Percentiles rank a stretch among this genome's conserved stretches.
Evolutionary conservation across 2,329 filamentous ascomycete genomes (phyloP).

Genomic region (Colletotrichum agaves): DNA sequence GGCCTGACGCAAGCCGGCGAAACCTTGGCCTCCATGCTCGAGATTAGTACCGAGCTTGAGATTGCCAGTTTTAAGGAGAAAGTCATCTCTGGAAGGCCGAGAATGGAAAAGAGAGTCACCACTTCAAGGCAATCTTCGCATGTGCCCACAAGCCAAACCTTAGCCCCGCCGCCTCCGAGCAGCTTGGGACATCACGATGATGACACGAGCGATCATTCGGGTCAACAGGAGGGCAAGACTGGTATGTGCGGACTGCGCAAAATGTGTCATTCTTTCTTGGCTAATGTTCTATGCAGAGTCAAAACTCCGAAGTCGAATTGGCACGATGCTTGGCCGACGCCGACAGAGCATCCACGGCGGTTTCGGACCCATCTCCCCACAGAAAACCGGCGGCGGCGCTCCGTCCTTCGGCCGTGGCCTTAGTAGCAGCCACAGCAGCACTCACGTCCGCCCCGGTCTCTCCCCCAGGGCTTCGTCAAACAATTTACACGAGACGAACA

Average conservation of each 20-base stretch:
- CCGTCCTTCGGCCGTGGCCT: conserved; percentile 69
- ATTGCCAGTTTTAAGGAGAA: conserved; percentile 58
- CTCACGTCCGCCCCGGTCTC: conserved; percentile 53
- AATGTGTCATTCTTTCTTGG: conserved; percentile 4
- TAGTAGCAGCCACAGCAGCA: conserved; percentile 69
- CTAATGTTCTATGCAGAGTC: conserved; percentile 56
- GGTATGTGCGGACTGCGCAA: not conserved
- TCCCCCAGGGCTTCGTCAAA: conserved; percentile 70
- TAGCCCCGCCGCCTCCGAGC: conserved; percentile 43
- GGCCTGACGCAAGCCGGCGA: conserved; percentile 79
- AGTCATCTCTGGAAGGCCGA: conserved; percentile 34
- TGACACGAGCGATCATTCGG: conserved; percentile 60
- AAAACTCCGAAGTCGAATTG: conserved; percentile 71
- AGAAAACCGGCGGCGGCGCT: conserved; percentile 54
- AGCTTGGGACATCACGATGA: conserved; percentile 46
- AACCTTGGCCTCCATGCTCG: conserved; percentile 83
- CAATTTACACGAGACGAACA: conserved; percentile 65
- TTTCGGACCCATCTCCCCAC: conserved; percentile 66
- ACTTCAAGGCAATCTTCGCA: conserved; percentile 55
- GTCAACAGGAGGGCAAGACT: conserved; percentile 41
- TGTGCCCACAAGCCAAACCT: conserved; percentile 39
- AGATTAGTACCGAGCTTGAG: conserved; percentile 87
- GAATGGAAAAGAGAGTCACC: conserved; percentile 55
- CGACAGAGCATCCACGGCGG: conserved; percentile 74
- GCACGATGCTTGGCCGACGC: conserved; percentile 74